phyloP scores from a whole-genome alignment of 352 stramenopile species.

The Globisporangium orthogonon region DNA sequence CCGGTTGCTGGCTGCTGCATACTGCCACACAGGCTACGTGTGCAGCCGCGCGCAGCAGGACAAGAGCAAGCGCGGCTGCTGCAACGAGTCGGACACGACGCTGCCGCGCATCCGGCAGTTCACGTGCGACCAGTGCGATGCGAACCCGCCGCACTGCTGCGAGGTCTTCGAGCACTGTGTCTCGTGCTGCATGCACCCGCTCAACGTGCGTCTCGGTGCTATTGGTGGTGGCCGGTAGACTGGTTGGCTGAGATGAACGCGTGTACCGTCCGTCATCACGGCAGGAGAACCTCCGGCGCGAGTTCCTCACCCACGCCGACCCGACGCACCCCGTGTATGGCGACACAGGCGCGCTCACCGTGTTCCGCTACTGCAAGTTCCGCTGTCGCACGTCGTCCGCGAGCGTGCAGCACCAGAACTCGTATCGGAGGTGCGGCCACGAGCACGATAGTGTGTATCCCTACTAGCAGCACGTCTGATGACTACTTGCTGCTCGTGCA shows the following conservation, averaged over 20 bases:
- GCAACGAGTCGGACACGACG: constrained; percentile 44
- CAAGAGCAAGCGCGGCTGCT: constrained; percentile 36
- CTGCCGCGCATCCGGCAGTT: constrained; percentile 52
- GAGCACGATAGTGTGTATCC: not conserved
- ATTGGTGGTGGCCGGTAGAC: not conserved
- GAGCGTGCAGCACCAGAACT: constrained; percentile 75
- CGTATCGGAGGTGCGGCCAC: constrained; percentile 45
- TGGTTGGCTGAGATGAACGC: not conserved
- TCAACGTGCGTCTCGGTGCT: constrained; percentile 33
- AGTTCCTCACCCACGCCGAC: constrained; percentile 58
- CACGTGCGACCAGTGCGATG: constrained; percentile 57
- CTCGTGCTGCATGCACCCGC: constrained; percentile 76
- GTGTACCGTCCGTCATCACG: not conserved
- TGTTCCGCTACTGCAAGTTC: constrained; percentile 69
- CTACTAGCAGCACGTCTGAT: not conserved
- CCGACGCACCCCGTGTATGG: constrained; percentile 56
- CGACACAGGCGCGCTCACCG: constrained; percentile 37
- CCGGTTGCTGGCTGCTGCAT: not conserved
- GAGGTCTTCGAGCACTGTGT: constrained; percentile 65
- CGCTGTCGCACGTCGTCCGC: constrained; percentile 71
- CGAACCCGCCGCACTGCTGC: constrained; percentile 62
- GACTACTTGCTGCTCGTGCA: constrained; percentile 6
- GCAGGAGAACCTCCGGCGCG: constrained; percentile 46
- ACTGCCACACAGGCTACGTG: constrained; percentile 29
- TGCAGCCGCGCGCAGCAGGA: constrained; percentile 44